Conservation (phyloP, 1,284 basidiomycete species). For the Takashimella tepidaria region DNA sequence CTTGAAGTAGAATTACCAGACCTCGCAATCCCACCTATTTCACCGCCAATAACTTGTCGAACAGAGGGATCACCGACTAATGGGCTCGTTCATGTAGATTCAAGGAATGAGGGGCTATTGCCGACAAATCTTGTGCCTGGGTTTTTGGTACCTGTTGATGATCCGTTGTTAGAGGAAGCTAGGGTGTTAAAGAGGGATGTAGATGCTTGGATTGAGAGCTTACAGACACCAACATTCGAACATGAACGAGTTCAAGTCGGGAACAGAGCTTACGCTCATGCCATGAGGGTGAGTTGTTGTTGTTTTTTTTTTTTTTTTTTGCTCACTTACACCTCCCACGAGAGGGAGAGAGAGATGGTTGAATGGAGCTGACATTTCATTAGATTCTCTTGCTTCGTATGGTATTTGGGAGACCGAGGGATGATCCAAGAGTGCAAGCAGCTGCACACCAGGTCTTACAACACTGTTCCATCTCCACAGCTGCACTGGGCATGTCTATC, state of each 20-base stretch:
- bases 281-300: constrained; percentile 44
- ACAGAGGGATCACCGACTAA: neutral
- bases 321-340: too few species aligned
- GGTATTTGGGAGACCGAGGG: constrained; percentile 48
- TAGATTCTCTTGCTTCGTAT: constrained; percentile 52
- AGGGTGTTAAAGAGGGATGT: constrained; percentile 26
- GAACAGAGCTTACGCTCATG: constrained; percentile 46
- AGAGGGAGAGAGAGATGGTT: too few species aligned
- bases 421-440: constrained; percentile 47
- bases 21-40: neutral
- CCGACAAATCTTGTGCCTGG: neutral
- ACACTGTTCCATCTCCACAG: constrained; percentile 42
- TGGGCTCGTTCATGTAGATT: constrained; percentile 3
- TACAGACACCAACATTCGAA: constrained; percentile 35
- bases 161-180: neutral
- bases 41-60: neutral
- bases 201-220: constrained; percentile 43
- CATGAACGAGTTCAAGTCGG: constrained; percentile 48
- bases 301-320: neutral
- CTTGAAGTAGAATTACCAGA: neutral
- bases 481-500: constrained; percentile 45
- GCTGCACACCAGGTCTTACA: constrained; percentile 40
- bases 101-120: neutral
- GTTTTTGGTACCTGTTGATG: neutral
- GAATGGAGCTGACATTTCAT: neutral